Evolutionary conservation across 371 early-diverging fungal genomes (phyloP).

Genomic region (Rhizopus arrhizus): DNA sequence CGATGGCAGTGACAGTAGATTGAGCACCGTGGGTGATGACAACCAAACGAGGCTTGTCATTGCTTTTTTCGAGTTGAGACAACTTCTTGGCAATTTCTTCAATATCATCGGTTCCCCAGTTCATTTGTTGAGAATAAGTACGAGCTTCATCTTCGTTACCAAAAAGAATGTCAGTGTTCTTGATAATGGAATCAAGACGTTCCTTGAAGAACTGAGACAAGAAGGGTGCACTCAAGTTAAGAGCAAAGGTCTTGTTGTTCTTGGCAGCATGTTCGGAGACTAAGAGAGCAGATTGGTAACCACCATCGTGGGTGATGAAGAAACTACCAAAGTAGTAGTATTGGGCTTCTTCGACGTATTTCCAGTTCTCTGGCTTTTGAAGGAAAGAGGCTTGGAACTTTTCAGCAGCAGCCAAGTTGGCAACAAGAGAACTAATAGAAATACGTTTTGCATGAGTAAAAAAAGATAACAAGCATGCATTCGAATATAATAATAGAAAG

Average conservation of each 20-base stretch:
- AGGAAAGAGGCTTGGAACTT: slow-evolving; percentile 79
- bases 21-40: slow-evolving; percentile 91
- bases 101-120: slow-evolving; percentile 68
- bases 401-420: slow-evolving; percentile 94
- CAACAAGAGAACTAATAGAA: slow-evolving; percentile 71
- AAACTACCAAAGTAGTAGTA: slow-evolving; percentile 91
- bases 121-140: slow-evolving; percentile 77
- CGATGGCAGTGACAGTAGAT: slow-evolving; percentile 73
- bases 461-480: slow-evolving; percentile 5
- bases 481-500: slow-evolving; percentile 6
- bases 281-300: slow-evolving; percentile 65
- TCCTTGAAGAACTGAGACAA: slow-evolving; percentile 91
- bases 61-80: slow-evolving; percentile 80
- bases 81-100: slow-evolving; percentile 81
- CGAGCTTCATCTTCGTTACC: slow-evolving; percentile 96
- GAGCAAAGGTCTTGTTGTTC: slow-evolving; percentile 69
- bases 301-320: slow-evolving; percentile 86
- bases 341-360: slow-evolving; percentile 82
- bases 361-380: slow-evolving; percentile 79
- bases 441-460: neutral
- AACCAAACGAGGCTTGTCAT: slow-evolving; percentile 80
- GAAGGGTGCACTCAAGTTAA: slow-evolving; percentile 97
- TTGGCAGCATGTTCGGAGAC: slow-evolving; percentile 89
- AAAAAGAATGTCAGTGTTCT: slow-evolving; percentile 89
- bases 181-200: slow-evolving; percentile 73